Base-by-base conservation (phyloP, 2,329 filamentous ascomycete genomes). In the Colletotrichum tropicale region DNA sequence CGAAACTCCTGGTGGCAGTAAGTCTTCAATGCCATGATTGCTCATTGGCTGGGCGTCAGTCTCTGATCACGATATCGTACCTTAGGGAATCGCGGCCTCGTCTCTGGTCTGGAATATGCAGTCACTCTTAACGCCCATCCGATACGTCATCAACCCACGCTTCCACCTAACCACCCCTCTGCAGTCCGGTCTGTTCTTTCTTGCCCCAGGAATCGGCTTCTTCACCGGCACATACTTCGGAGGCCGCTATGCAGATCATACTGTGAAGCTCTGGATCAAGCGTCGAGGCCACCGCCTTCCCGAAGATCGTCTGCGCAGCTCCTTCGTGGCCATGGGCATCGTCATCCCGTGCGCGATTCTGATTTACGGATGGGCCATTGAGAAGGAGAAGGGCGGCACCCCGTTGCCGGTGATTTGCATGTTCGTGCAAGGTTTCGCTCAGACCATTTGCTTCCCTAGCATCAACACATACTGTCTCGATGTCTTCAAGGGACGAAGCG, bases 51-150 rank as follows among this genome's bases (percentile, higher is more conserved):
- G 3, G 28, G 4, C 6, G 7, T 24, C 28, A 21, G 7, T 5
- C 4, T 28, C 36, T 36, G 15, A 62, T 8, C 8, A 4, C 8
- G 4, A 6, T 2, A 12, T 7, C 2, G 0, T 26, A n/a, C n/a
- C n/a, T n/a, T n/a, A 76, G 74, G 74, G n/a, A 13, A 64, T 76
- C 9, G 74, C 74, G 3, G 48, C 74, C 6, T 61, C 88, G 2
- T 86, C 89, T 18, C 86, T 95, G 1, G 90, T 94, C 10, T 95
- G 92, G 91, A 94, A 94, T 82, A 93, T 94, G 85, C 94, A 94
- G 82, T 89, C 88, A 3, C 87, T 94, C 2, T 86, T 94, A 5
- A 94, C 92, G 0, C 91, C 91, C 0, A 94, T 94, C 77, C 90
- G 93, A 36, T 94, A 94, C 79, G 90, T 94, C 15, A 87, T 95